These are phyloP conservation scores for Camellia granthamiana DNA, from an alignment of 148 eudicot species.

Conservation along the genomic window DNA sequence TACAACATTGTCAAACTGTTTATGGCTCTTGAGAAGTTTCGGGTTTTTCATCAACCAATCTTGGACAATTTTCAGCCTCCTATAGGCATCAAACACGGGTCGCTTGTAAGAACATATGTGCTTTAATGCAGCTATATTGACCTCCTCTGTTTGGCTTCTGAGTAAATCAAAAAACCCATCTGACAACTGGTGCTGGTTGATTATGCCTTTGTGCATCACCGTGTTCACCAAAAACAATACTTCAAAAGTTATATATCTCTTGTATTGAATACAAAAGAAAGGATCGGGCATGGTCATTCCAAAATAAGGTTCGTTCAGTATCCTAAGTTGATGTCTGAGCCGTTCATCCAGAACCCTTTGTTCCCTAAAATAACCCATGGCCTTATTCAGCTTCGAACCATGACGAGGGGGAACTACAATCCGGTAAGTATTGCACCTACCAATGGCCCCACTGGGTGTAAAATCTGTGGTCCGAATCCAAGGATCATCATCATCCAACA, in stretches of 20 bases:
- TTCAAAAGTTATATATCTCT: conserved; percentile 48
- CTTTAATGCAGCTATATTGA: conserved; percentile 70
- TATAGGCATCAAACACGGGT: conserved; percentile 57
- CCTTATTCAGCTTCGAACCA: conserved; percentile 45
- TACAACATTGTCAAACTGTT: conserved; percentile 42
- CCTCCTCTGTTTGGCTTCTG: conserved; percentile 42
- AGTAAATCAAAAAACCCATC: conserved; percentile 48
- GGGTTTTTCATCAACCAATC: conserved; percentile 67
- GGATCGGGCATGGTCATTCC: conserved; percentile 50
- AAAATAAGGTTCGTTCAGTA: conserved; percentile 58
- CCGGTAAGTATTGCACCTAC: conserved; percentile 62
- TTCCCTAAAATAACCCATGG: conserved; percentile 46
- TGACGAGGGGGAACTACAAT: conserved; percentile 59
- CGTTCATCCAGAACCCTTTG: conserved; percentile 36
- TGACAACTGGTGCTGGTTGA: conserved; percentile 66
- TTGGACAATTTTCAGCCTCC: conserved; percentile 45
- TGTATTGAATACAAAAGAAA: conserved; percentile 60
- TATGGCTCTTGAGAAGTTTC: conserved; percentile 44
- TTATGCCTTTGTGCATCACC: conserved; percentile 67
- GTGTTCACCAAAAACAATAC: conserved; percentile 67
- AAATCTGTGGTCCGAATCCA: conserved; percentile 90
- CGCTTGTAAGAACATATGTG: conserved; percentile 59
- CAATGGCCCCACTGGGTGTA: conserved; percentile 63
- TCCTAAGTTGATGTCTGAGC: conserved; percentile 23
- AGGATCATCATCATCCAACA: conserved; percentile 92